These are phyloP conservation scores for Volvox carteri DNA, from an alignment of 163 green algal genomes.

Conservation along the genomic window DNA sequence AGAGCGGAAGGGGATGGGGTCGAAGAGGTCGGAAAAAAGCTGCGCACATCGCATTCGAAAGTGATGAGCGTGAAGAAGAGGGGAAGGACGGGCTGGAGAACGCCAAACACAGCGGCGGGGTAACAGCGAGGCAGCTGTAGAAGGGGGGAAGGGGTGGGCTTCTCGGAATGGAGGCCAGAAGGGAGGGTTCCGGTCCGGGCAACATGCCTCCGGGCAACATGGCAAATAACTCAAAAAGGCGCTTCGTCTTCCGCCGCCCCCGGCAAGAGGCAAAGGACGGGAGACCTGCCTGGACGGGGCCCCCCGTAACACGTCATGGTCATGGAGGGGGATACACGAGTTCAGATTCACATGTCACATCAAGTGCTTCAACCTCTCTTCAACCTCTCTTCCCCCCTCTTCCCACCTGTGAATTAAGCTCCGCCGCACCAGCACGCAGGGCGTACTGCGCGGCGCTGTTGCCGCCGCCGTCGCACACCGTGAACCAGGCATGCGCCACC, in stretches of 20 bases:
- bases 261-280: too few species aligned
- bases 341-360: not conserved
- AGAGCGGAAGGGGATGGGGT: too few species aligned
- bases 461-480: conserved; percentile 1
- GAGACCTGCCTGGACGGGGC: too few species aligned
- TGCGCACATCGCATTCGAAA: too few species aligned
- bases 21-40: too few species aligned
- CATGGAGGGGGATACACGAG: not conserved
- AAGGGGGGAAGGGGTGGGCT: not conserved
- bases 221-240: too few species aligned
- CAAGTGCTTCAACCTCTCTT: not conserved
- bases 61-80: not conserved
- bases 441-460: conserved; percentile 31
- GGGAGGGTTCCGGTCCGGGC: not conserved
- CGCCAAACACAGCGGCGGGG: too few species aligned
- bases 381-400: not conserved
- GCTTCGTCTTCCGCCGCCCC: too few species aligned
- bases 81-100: not conserved
- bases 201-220: not conserved
- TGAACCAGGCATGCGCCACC: conserved; percentile 45
- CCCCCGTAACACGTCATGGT: not conserved
- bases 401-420: conserved; percentile 44
- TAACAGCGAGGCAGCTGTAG: not conserved
- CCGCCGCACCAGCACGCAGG: not conserved
- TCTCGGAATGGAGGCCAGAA: not conserved